A percentile compares a stretch with the other conserved stretches of the same genome.
phyloP scores from a whole-genome alignment of 2,329 filamentous ascomycete species.

The Fusarium poae region DNA sequence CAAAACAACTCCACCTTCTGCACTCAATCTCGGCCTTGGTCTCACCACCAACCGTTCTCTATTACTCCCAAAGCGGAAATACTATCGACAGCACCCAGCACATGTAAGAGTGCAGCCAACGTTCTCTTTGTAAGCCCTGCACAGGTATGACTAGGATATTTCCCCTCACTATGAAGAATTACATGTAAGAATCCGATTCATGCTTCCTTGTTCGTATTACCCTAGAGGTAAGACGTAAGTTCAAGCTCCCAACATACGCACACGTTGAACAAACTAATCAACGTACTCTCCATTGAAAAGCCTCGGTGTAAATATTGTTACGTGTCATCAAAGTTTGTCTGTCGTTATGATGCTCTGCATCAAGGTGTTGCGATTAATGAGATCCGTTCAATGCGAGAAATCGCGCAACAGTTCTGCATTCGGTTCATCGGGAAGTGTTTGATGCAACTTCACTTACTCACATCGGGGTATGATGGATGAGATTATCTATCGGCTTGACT shows the following conservation, averaged over 20 bases:
- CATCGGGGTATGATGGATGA: conserved; percentile 7
- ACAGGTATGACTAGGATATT: neutral
- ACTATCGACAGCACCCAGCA: conserved; percentile 11
- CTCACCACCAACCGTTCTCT: conserved; percentile 28
- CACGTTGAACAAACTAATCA: neutral
- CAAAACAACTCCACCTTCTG: conserved; percentile 19
- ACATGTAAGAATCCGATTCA: neutral
- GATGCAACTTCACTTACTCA: neutral
- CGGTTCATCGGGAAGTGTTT: neutral
- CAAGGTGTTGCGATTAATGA: conserved; percentile 17
- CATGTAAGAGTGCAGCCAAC: neutral
- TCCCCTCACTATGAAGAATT: neutral
- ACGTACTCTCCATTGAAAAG: neutral
- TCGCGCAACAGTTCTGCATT: conserved; percentile 21
- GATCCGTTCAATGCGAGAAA: conserved; percentile 16
- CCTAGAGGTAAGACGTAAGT: neutral
- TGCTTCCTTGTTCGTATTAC: neutral
- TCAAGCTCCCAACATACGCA: neutral
- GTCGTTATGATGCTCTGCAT: neutral
- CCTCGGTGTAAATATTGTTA: conserved; percentile 23
- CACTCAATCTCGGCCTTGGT: neutral
- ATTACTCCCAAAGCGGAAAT: conserved; percentile 22
- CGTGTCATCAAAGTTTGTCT: conserved; percentile 5
- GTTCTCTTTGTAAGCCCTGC: neutral
- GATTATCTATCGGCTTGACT: neutral